phyloP scores from a whole-genome alignment of 108 stramenopile species.

The Skeletonema marinoi region DNA sequence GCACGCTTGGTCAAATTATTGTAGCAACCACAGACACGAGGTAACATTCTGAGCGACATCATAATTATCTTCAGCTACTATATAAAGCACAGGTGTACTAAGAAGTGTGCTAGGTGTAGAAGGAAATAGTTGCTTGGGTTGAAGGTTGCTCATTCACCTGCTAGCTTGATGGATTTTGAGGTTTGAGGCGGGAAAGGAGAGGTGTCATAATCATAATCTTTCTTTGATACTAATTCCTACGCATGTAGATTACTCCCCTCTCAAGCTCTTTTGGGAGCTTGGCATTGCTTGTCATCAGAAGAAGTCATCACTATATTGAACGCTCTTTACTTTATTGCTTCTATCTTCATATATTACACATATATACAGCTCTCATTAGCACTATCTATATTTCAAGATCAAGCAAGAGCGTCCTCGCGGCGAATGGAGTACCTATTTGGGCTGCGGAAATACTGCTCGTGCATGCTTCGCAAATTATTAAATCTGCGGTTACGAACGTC shows the following conservation, averaged over 20 bases:
- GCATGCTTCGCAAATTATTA: conserved; percentile 18
- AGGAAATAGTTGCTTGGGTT: too few species aligned
- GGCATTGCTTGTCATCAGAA: too few species aligned
- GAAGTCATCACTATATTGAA: too few species aligned
- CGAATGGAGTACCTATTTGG: conserved; percentile 4
- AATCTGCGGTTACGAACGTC: conserved; percentile 20
- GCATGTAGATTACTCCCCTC: too few species aligned
- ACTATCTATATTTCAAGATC: background rate
- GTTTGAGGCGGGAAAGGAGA: too few species aligned
- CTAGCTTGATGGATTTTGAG: too few species aligned
- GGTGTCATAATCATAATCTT: too few species aligned
- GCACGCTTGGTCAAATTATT: background rate
- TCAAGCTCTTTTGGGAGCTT: too few species aligned
- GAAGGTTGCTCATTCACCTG: too few species aligned
- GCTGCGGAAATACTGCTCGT: conserved; percentile 35
- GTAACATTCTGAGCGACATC: background rate
- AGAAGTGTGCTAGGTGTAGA: too few species aligned
- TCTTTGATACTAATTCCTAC: too few species aligned
- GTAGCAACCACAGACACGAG: background rate
- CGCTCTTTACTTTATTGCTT: background rate
- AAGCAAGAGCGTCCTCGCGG: background rate
- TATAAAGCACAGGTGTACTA: too few species aligned
- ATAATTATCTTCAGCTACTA: background rate
- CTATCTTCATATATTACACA: background rate
- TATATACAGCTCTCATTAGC: background rate